Evolutionary conservation across 306 rosid species (phyloP).

Genomic region (Canavalia gladiata): DNA sequence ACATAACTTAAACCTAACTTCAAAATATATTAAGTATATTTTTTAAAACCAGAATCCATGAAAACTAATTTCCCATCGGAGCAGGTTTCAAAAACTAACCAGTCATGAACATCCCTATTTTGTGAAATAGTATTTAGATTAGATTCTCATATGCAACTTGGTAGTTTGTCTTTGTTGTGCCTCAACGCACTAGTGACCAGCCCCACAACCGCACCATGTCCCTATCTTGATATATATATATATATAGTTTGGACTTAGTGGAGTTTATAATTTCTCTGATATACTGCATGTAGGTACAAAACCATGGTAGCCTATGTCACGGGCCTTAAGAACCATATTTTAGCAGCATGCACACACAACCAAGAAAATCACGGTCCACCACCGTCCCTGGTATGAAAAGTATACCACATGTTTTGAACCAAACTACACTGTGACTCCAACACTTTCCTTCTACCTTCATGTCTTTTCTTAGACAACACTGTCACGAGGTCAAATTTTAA

Average conservation of each 20-base stretch:
- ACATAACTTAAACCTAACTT: no score
- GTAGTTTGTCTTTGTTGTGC: conserved; percentile 2
- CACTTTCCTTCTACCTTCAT: conserved; percentile 48
- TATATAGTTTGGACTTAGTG: conserved; percentile 2
- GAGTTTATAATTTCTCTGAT: not conserved
- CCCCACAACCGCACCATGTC: conserved; percentile 31
- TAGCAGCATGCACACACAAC: not conserved
- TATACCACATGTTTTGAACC: conserved; percentile 35
- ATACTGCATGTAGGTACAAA: conserved; percentile 9
- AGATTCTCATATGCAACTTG: conserved; percentile 3
- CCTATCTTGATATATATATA: not conserved
- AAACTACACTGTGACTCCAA: conserved; percentile 30
- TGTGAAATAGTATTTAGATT: no score
- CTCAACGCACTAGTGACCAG: not conserved
- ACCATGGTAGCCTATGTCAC: not conserved
- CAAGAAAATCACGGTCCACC: conserved; percentile 43
- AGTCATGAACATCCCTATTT: no score
- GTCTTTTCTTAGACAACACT: conserved; percentile 9
- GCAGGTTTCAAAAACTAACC: no score
- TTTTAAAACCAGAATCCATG: no score
- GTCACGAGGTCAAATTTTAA: conserved; percentile 24
- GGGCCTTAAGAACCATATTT: conserved; percentile 18
- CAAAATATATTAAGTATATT: no score
- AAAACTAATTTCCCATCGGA: no score
- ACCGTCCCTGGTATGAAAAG: conserved; percentile 27